phyloP scores from a whole-genome alignment of 164 flowering plant genomes.

The Pachysandra terminalis region DNA sequence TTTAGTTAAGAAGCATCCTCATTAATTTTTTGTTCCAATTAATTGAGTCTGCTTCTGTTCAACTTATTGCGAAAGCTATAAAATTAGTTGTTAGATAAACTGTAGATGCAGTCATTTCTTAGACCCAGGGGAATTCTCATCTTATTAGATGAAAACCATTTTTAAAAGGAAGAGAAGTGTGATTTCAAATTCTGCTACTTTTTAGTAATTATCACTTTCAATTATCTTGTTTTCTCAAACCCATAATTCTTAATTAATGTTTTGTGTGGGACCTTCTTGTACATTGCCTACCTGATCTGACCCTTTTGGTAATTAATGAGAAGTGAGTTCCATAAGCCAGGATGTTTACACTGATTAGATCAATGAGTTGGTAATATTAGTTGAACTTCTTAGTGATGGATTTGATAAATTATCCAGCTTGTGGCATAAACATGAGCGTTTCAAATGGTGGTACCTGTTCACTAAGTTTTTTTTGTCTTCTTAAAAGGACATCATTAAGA shows the following conservation, averaged over 20 bases:
- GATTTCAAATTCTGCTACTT: neutral
- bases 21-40: neutral
- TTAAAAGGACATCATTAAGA: too few relatives aligned
- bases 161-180: neutral
- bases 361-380: neutral
- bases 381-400: too few relatives aligned
- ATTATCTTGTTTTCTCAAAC: too few relatives aligned
- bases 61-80: neutral
- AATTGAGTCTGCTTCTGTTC: neutral
- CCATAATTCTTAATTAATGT: too few relatives aligned
- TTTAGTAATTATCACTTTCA: neutral
- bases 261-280: too few relatives aligned
- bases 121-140: neutral
- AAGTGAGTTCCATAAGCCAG: neutral
- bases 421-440: too few relatives aligned
- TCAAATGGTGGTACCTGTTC: too few relatives aligned
- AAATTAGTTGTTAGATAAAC: neutral
- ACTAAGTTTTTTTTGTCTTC: too few relatives aligned
- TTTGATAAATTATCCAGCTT: too few relatives aligned
- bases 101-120: neutral
- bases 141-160: neutral
- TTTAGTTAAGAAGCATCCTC: neutral
- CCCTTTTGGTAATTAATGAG: too few relatives aligned
- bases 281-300: too few relatives aligned
- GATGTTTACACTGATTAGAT: neutral